Conservation (phyloP, 2,329 filamentous ascomycete genomes). For the Periconia macrospinosa region DNA sequence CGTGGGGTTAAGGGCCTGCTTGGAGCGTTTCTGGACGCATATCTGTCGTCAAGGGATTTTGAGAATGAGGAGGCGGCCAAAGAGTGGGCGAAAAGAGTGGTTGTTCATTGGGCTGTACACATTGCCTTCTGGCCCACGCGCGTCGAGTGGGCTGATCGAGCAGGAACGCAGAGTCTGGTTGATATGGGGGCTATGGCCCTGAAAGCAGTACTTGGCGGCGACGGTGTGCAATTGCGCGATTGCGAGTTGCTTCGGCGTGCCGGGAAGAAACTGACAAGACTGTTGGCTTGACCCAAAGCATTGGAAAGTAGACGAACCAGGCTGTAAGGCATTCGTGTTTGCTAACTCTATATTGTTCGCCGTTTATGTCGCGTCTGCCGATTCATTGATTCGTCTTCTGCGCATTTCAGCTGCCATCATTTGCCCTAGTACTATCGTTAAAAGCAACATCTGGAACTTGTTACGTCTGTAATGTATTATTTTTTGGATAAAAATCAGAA, state of each 20-base stretch:
- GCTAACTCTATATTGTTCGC: too few species aligned
- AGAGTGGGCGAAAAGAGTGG: slow-evolving; percentile 27
- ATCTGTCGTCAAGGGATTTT: slow-evolving; percentile 13
- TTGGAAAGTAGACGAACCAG: too few species aligned
- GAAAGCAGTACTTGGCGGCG: slow-evolving; percentile 11
- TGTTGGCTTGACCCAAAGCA: background rate
- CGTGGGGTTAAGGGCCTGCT: slow-evolving; percentile 31
- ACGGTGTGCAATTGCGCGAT: slow-evolving; percentile 24
- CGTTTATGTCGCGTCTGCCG: too few species aligned
- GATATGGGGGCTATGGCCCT: slow-evolving; percentile 23
- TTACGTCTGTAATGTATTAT: too few species aligned
- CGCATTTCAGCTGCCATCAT: too few species aligned
- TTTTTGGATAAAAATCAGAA: too few species aligned
- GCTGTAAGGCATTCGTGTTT: too few species aligned
- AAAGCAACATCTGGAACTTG: too few species aligned
- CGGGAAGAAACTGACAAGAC: slow-evolving; percentile 3
- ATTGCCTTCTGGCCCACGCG: slow-evolving; percentile 38
- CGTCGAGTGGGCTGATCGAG: slow-evolving; percentile 30
- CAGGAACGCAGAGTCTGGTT: slow-evolving; percentile 28
- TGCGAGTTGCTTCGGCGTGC: slow-evolving; percentile 15
- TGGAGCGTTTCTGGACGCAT: slow-evolving; percentile 29
- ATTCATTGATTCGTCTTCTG: too few species aligned
- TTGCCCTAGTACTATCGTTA: too few species aligned
- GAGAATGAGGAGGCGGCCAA: background rate
- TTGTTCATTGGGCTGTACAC: slow-evolving; percentile 41